Evolutionary conservation across 768 basidiomycete species (phyloP).

Genomic region (Boletellus ananiceps): DNA sequence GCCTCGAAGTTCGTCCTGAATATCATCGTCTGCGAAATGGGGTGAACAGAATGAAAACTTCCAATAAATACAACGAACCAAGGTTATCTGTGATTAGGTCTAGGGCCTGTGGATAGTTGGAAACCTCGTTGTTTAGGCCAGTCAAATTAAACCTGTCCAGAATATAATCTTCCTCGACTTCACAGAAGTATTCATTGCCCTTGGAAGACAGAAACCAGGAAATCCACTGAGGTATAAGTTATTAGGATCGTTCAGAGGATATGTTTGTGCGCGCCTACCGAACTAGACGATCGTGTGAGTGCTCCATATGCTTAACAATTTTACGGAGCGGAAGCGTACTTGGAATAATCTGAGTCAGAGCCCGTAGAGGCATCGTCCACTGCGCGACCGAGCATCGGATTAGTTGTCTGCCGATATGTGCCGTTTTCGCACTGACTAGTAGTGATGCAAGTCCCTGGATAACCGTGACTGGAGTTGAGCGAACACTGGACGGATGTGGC

Average conservation of each 20-base stretch:
- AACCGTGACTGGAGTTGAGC: background rate
- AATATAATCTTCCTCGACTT: constrained; percentile 99
- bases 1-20: constrained; percentile 90
- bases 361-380: constrained; percentile 89
- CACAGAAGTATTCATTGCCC: constrained; percentile 99
- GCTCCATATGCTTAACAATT: background rate
- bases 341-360: constrained; percentile 91
- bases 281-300: constrained; percentile 22
- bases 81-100: constrained; percentile 96
- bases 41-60: background rate
- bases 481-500: constrained; percentile 13
- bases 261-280: constrained; percentile 20
- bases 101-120: constrained; percentile 89
- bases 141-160: constrained; percentile 98
- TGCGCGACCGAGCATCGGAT: constrained; percentile 38
- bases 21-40: constrained; percentile 69
- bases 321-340: no score
- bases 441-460: constrained; percentile 1
- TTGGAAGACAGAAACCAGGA: constrained; percentile 97
- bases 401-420: constrained; percentile 15
- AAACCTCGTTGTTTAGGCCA: constrained; percentile 92
- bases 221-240: constrained; percentile 65
- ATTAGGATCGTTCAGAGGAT: constrained; percentile 16
- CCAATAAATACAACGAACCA: constrained; percentile 49
- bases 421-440: constrained; percentile 24